Conservation (phyloP, 352 stramenopile species). For the Albugo laibachii region DNA sequence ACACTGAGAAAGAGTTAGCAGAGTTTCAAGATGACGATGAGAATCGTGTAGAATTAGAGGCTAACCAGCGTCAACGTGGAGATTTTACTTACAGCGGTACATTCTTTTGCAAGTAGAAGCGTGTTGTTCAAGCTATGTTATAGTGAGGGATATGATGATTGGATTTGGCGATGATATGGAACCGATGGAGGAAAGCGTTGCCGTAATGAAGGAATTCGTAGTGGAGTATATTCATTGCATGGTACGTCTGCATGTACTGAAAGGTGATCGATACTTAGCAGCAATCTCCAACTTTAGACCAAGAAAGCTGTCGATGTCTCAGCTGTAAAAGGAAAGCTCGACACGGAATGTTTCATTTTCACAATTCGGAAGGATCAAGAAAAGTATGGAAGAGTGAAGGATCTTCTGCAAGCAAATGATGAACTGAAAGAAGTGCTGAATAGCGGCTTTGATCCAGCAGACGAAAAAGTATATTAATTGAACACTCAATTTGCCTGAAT, state of each 20-base stretch:
- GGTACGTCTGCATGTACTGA: conserved; percentile 14
- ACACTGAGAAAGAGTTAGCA: neutral
- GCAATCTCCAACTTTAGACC: conserved; percentile 17
- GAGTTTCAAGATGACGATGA: neutral
- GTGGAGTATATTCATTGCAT: conserved; percentile 68
- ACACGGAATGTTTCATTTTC: conserved; percentile 80
- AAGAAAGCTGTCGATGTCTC: conserved; percentile 73
- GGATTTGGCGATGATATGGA: conserved; percentile 64
- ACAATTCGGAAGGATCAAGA: conserved; percentile 74
- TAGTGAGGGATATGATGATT: conserved; percentile 83
- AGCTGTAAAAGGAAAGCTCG: conserved; percentile 64
- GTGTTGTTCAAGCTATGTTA: neutral
- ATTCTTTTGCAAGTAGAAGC: conserved; percentile 5
- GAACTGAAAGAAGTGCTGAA: conserved; percentile 72
- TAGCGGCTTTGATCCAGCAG: conserved; percentile 72
- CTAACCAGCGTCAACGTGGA: conserved; percentile 4
- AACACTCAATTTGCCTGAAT: neutral
- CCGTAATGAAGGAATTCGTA: conserved; percentile 74
- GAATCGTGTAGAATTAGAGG: too few relatives aligned
- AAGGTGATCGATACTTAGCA: neutral
- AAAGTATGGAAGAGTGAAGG: conserved; percentile 58
- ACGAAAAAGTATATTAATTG: conserved; percentile 61
- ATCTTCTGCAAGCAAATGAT: conserved; percentile 69
- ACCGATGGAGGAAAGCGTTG: conserved; percentile 42
- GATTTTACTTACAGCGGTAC: conserved; percentile 68